Percentiles rank a stretch among this genome's conserved stretches.
These are phyloP conservation scores for Cladosporium phlei DNA, from an alignment of 2,329 filamentous ascomycete genomes.

Conservation along the genomic window DNA sequence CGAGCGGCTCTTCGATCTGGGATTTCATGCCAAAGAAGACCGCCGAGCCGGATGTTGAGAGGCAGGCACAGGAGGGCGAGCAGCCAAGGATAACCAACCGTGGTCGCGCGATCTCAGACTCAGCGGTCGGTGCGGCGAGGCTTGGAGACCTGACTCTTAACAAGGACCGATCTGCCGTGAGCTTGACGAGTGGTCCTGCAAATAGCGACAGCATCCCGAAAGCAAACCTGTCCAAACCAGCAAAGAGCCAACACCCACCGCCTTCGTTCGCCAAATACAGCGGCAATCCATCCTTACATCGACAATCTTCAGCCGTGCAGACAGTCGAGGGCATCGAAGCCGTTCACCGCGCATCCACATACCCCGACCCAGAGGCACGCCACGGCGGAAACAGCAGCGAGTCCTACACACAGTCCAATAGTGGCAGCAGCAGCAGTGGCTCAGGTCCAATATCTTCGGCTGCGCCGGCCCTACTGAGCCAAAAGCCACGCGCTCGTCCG, in stretches of 20 bases:
- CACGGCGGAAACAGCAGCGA: slow-evolving; percentile 17
- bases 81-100: background rate
- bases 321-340: slow-evolving; percentile 29
- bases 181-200: background rate
- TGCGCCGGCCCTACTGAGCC: slow-evolving; percentile 24
- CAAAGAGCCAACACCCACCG: slow-evolving; percentile 30
- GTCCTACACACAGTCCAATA: slow-evolving; percentile 21
- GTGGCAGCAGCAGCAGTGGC: slow-evolving; percentile 20
- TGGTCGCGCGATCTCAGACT: background rate
- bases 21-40: slow-evolving; percentile 10
- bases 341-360: slow-evolving; percentile 24
- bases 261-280: slow-evolving; percentile 36
- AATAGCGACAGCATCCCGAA: background rate
- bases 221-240: slow-evolving; percentile 14
- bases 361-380: slow-evolving; percentile 17
- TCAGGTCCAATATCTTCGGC: slow-evolving; percentile 23
- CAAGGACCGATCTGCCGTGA: background rate
- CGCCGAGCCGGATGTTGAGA: slow-evolving; percentile 4
- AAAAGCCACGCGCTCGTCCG: slow-evolving; percentile 9
- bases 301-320: slow-evolving; percentile 32
- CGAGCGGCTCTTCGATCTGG: slow-evolving; percentile 6
- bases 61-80: background rate
- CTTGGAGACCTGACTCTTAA: background rate
- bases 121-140: background rate
- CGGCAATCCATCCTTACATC: slow-evolving; percentile 29